Evolutionary conservation across 2,329 filamentous ascomycete species (phyloP), one percentile per base, ranked within the genome.

Genomic region (Blastomyces gilchristii): DNA sequence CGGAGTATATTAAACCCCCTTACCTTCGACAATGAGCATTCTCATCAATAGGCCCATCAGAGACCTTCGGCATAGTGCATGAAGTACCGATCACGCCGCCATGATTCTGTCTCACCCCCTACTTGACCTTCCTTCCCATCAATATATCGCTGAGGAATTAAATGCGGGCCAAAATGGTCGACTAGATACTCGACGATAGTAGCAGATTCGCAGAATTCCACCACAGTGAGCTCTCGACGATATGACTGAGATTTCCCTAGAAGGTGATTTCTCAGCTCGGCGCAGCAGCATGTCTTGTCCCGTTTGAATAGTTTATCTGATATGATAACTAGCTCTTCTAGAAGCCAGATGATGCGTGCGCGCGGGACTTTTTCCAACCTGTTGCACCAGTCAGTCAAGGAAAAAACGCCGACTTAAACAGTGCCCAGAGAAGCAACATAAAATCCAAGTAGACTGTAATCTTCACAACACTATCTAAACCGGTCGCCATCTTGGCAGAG

Each of bases 341-440:
- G 83, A 7, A 96, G 85, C 89, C 90, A 96, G 54, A 94, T 79
- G 64, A 93, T 88, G 66, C 90, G 86, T 95, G 90, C 14, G 89
- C 85, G 68, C 91, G 88, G 63, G 91, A 95, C n/a, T 69, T 88
- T 88, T 69, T 93, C 84, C 65, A 96, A 87, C 91, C 91, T 95
- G 62, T 43, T 41, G 22, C 59, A 56, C 54, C 61, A 63, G 52
- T 47, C 28, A 63, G 59, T 54, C 57, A 62, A 31, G 45, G 25
- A 49, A 49, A 49, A 49, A 8, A 9, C 7, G 18, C 45, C 18
- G 43, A 47, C 2, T 31, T 14, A 28, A 14, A 57, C n/a, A 34
- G 41, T 54, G 34, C 25, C 25, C n/a, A 22, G n/a, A 22, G n/a
- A 22, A 22, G n/a, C n/a, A 22, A 22, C n/a, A 22, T 22, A 41